Conservation (phyloP, 257 asterid genomes). For the Oldenlandia corymbosa region DNA sequence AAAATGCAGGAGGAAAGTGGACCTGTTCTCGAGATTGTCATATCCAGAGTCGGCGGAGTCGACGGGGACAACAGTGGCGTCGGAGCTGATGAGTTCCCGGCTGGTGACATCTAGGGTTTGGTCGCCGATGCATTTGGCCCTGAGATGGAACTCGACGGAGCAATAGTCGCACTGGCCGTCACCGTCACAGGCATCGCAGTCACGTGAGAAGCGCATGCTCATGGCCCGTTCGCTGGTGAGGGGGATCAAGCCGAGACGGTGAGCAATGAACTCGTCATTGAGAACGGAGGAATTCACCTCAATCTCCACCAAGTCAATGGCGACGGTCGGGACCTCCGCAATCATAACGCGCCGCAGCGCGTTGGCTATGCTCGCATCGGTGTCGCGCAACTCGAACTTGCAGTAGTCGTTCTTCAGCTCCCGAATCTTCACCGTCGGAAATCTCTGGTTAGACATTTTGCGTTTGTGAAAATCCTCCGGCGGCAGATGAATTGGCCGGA, state of each 20-base stretch:
- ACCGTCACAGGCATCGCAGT: conserved; percentile 98
- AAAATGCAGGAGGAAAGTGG: background rate
- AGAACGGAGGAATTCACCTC: conserved; percentile 91
- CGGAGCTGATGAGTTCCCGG: conserved; percentile 81
- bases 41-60: conserved; percentile 56
- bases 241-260: conserved; percentile 90
- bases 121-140: conserved; percentile 70
- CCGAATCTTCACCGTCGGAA: conserved; percentile 81
- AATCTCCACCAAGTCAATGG: conserved; percentile 92
- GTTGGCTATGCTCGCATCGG: conserved; percentile 90
- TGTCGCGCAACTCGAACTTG: conserved; percentile 90
- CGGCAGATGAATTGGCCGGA: background rate
- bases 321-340: conserved; percentile 89
- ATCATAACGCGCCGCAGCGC: conserved; percentile 99
- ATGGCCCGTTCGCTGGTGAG: conserved; percentile 85
- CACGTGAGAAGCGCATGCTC: conserved; percentile 96
- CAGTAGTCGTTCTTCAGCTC: conserved; percentile 62
- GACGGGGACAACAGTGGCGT: conserved; percentile 80
- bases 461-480: conserved; percentile 27
- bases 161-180: conserved; percentile 98
- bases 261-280: conserved; percentile 89
- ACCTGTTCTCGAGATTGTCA: conserved; percentile 20
- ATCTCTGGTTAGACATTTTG: conserved; percentile 81
- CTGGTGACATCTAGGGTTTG: conserved; percentile 91
- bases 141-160: conserved; percentile 83